Evolutionary conservation across 225 moss, liverwort and hornwort genomes (phyloP), one percentile per base, ranked within the genome.

Genomic region (Ulota crispa): DNA sequence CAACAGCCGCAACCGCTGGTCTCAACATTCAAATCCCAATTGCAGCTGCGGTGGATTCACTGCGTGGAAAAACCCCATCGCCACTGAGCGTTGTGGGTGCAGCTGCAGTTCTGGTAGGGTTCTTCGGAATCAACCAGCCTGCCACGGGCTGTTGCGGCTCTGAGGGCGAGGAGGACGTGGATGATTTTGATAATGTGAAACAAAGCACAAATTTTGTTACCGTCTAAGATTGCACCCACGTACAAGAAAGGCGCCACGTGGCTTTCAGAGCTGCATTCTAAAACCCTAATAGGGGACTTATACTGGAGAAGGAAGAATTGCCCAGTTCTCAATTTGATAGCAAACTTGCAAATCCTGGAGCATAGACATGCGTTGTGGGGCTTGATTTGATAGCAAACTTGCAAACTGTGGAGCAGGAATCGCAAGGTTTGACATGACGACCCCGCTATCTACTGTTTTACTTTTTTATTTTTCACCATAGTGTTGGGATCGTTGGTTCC

Each of bases 1-100:
- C 95, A 45, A 98, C 98, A 65, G 95, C 92, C 30, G 94, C 95
- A 54, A 98, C 95, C 31, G 88, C 92, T 26, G 95, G 98, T 30
- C 87, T 98, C 72, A 91, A 91, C n/a, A 89, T 95, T 71, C 95
- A 94, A 90, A 92, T 98, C 26, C 98, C 95, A 1, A 88, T 95
- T 52, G 95, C 94, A 80, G 95, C 92, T 18, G 85, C 84, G 27
- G 82, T 94, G 66, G 98, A 95, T 79, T 87, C 95, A 2, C 1
- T 95, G 31, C 83, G 92, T 26, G 98, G 98, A 26, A 86, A 80
- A 31, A 47, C 92, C 11, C 95, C 93, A 2, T 87, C 94, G 24
- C 70, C 68, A 21, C 52, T 90, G 26, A 86, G 84, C 64, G 28
- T 91, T 10, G 3, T 91, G 12, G 98, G 98, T 64, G 98, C 89